These are phyloP conservation scores for Trichaptum fuscoviolaceum DNA, from an alignment of 768 basidiomycete genomes.

Conservation along the genomic window DNA sequence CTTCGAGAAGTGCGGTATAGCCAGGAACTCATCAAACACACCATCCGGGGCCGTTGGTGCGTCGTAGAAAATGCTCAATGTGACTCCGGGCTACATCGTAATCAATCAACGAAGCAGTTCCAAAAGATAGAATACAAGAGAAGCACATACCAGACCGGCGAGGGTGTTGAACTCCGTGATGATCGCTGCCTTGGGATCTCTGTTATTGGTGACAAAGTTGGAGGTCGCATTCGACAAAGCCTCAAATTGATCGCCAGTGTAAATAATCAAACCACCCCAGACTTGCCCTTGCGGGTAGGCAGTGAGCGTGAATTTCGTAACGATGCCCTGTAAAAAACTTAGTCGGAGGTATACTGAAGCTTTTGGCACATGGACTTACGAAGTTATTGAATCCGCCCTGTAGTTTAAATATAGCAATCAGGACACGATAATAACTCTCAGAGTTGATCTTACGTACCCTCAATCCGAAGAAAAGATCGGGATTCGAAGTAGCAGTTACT, in stretches of 20 bases:
- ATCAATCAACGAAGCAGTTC: neutral
- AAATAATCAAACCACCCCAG: constrained; percentile 30
- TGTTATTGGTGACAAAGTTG: constrained; percentile 29
- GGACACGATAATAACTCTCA: neutral
- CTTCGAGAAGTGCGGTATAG: constrained; percentile 3
- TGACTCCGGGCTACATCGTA: constrained; percentile 4
- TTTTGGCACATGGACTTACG: constrained; percentile 5
- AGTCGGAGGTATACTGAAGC: neutral
- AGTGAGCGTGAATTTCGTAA: constrained; percentile 52
- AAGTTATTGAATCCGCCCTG: constrained; percentile 12
- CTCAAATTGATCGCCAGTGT: neutral
- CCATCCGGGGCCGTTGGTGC: constrained; percentile 16
- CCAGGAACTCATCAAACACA: constrained; percentile 16
- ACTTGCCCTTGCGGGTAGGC: constrained; percentile 50
- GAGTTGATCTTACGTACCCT: constrained; percentile 25
- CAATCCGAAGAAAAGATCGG: constrained; percentile 39
- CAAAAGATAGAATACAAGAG: neutral
- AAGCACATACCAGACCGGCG: constrained; percentile 27
- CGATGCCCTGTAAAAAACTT: constrained; percentile 39
- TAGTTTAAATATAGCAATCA: neutral
- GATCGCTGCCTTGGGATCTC: constrained; percentile 46
- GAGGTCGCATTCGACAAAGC: constrained; percentile 4
- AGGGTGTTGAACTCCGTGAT: constrained; percentile 41
- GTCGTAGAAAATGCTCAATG: constrained; percentile 18
- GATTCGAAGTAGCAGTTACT: constrained; percentile 15